These are phyloP conservation scores for Phoma sp. DNA, from an alignment of 2,329 filamentous ascomycete species.

Conservation along the genomic window DNA sequence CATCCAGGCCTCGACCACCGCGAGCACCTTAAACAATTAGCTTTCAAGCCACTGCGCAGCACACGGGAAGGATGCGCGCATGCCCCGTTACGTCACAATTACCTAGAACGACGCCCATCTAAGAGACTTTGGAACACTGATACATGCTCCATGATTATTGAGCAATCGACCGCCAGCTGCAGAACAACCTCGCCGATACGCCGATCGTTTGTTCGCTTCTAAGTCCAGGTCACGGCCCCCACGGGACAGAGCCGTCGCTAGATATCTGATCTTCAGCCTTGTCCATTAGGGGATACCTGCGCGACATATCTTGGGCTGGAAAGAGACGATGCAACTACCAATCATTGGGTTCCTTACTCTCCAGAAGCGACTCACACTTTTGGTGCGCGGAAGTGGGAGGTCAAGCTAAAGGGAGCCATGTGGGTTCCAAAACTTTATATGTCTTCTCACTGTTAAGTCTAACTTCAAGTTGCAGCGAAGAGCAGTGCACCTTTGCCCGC, in stretches of 20 bases:
- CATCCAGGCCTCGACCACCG: background rate
- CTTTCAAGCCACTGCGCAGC: background rate
- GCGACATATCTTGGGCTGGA: background rate
- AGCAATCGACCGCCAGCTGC: background rate
- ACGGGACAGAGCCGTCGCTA: background rate
- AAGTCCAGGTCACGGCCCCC: background rate
- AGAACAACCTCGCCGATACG: background rate
- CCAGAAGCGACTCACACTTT: background rate
- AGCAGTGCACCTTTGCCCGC: background rate
- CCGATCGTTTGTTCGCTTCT: background rate
- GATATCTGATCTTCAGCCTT: conserved; percentile 2
- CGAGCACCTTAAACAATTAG: background rate
- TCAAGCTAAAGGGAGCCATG: conserved; percentile 9
- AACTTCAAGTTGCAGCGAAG: background rate
- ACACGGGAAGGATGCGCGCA: background rate
- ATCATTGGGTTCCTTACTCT: background rate
- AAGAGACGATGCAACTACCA: background rate
- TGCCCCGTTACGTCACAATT: background rate
- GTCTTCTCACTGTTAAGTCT: background rate
- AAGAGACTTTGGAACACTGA: background rate
- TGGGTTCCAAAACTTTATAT: conserved; percentile 8
- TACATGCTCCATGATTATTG: background rate
- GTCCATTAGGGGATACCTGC: background rate
- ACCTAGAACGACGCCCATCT: background rate
- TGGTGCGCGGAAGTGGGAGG: conserved; percentile 15